These are phyloP conservation scores for Acmispon strigosus DNA, from an alignment of 306 rosid genomes.

Conservation along the genomic window DNA sequence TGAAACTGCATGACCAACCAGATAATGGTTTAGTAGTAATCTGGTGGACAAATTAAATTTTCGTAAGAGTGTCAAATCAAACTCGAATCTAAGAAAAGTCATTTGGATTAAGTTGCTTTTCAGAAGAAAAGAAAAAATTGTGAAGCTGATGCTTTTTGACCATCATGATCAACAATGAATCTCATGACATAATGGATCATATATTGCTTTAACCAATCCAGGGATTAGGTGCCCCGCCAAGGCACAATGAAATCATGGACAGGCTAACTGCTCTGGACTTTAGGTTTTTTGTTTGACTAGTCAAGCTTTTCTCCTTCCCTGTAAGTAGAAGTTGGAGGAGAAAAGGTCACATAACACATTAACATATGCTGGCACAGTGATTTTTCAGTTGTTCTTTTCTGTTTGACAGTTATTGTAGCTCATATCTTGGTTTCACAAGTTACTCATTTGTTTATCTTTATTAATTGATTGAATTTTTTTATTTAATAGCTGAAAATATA, in stretches of 20 bases:
- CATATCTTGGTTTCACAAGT: not conserved
- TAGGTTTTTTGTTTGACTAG: not conserved
- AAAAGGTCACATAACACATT: not conserved
- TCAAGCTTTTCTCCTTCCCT: not conserved
- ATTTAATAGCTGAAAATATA: not conserved
- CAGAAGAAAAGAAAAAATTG: too few species aligned
- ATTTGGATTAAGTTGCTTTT: too few species aligned
- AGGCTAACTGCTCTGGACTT: conserved; percentile 10
- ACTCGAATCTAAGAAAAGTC: too few species aligned
- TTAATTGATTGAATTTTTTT: not conserved
- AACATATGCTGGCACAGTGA: not conserved
- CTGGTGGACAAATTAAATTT: too few species aligned
- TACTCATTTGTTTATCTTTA: not conserved
- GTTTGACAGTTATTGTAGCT: not conserved
- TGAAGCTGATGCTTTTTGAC: conserved; percentile 11
- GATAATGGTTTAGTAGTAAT: too few species aligned
- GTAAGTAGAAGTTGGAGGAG: not conserved
- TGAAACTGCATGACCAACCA: too few species aligned
- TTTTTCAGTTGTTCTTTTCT: not conserved
- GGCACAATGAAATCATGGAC: conserved; percentile 1
- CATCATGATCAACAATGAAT: conserved; percentile 22
- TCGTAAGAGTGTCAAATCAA: too few species aligned
- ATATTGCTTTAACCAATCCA: not conserved
- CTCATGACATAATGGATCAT: conserved; percentile 11
- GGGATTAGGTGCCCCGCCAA: conserved; percentile 16